These are phyloP conservation scores for Pseudocercospora vitis DNA, from an alignment of 2,329 filamentous ascomycete genomes.

Conservation along the genomic window DNA sequence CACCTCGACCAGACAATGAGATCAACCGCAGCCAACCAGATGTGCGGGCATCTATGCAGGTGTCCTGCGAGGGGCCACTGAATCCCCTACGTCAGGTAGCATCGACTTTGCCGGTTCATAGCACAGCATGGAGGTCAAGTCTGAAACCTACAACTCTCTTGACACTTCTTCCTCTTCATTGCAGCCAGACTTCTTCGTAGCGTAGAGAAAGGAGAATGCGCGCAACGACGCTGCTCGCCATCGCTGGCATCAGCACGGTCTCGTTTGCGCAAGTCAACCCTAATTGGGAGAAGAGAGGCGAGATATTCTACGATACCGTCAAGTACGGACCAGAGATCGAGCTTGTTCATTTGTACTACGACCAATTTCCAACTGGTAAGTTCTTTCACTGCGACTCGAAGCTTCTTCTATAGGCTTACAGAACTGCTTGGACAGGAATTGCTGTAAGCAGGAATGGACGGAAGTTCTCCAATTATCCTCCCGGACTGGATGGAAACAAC, in stretches of 20 bases:
- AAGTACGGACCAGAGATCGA: constrained; percentile 25
- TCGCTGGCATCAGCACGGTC: background rate
- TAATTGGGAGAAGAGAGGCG: constrained; percentile 1
- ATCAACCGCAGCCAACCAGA: no score
- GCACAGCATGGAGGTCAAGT: no score
- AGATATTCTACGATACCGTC: constrained; percentile 11
- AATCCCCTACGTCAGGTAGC: background rate
- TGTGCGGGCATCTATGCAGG: no score
- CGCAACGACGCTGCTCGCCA: background rate
- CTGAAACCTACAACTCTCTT: no score
- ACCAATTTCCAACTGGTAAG: constrained; percentile 51
- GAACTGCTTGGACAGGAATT: no score
- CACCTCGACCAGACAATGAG: no score
- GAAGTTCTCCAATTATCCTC: constrained; percentile 53
- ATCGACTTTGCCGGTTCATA: no score
- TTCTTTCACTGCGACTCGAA: no score
- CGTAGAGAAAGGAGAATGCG: background rate
- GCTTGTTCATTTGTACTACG: constrained; percentile 41
- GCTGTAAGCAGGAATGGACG: constrained; percentile 49
- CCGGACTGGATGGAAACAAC: constrained; percentile 32
- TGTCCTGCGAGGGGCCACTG: no score
- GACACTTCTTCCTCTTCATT: no score
- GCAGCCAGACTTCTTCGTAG: no score
- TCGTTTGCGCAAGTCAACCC: background rate
- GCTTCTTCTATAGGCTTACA: no score